Percentiles rank a stretch among this genome's conserved stretches.
Conservation (phyloP, 2,329 filamentous ascomycete species). For the Pseudogymnoascus verrucosus region DNA sequence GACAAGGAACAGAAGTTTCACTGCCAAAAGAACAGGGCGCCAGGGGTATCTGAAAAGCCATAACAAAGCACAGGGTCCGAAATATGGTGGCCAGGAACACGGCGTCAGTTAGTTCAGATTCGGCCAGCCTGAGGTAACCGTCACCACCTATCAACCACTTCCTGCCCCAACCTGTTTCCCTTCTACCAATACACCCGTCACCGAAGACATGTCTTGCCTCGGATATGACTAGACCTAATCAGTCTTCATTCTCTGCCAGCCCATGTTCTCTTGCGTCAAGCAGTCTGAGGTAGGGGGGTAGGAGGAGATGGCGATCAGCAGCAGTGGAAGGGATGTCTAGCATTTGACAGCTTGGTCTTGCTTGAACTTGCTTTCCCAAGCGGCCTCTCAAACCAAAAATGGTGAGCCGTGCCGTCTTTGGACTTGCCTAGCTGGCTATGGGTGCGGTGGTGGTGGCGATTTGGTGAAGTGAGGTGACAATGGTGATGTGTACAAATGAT, state of each 20-base stretch:
- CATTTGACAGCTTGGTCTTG: background rate
- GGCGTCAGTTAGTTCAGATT: background rate
- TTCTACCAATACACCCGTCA: too few species aligned
- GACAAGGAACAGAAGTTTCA: background rate
- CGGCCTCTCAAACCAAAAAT: background rate
- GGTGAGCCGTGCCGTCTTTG: background rate
- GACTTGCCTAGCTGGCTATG: background rate
- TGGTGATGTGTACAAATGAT: background rate
- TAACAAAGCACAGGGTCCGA: background rate
- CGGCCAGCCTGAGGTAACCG: background rate
- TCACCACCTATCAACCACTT: too few species aligned
- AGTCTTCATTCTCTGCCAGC: too few species aligned
- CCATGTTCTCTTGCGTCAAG: too few species aligned
- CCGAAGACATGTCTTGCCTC: too few species aligned
- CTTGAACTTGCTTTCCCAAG: background rate
- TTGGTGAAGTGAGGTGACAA: background rate
- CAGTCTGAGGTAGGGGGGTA: background rate
- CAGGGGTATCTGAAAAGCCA: background rate
- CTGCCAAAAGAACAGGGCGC: background rate
- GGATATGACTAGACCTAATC: too few species aligned
- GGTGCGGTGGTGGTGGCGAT: background rate
- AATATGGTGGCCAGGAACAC: background rate
- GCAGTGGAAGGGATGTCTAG: background rate
- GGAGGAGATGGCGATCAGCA: background rate
- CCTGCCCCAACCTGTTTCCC: too few species aligned